A percentile compares a stretch with the other conserved stretches of the same genome.
phyloP scores from a whole-genome alignment of 108 stramenopile genomes.

The Skeletonema menzelii region DNA sequence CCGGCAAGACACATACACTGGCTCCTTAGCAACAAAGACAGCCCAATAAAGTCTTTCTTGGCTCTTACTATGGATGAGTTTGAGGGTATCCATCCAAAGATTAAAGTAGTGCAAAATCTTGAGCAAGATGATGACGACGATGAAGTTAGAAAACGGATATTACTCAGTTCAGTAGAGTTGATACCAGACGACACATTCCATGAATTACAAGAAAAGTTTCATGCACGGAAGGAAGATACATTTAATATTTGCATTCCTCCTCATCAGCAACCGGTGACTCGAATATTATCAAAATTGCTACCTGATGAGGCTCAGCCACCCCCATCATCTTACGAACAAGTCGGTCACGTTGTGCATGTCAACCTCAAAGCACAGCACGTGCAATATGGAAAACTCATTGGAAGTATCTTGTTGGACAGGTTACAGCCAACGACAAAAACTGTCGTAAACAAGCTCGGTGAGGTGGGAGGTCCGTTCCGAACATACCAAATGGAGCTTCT shows the following conservation, averaged over 20 bases:
- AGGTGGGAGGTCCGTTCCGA: conserved; percentile 89
- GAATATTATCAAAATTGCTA: conserved; percentile 66
- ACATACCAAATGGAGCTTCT: conserved; percentile 93
- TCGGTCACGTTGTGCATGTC: conserved; percentile 95
- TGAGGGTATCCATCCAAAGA: conserved; percentile 62
- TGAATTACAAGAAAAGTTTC: background rate
- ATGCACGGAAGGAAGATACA: conserved; percentile 2
- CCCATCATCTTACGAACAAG: conserved; percentile 91
- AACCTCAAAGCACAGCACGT: conserved; percentile 84
- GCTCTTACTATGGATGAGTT: conserved; percentile 51
- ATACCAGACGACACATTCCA: background rate
- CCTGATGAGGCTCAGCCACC: conserved; percentile 58
- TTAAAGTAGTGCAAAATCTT: conserved; percentile 61
- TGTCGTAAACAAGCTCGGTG: conserved; percentile 94
- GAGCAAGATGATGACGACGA: conserved; percentile 17
- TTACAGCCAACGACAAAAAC: conserved; percentile 68
- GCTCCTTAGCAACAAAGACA: conserved; percentile 34
- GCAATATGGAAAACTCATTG: conserved; percentile 88
- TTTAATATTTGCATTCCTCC: conserved; percentile 45
- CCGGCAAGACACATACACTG: conserved; percentile 39
- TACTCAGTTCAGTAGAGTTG: conserved; percentile 20
- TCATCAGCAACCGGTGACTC: conserved; percentile 62
- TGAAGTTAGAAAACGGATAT: conserved; percentile 38
- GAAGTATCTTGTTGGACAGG: conserved; percentile 87
- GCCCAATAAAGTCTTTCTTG: conserved; percentile 51